Evolutionary conservation across 768 basidiomycete species (phyloP), one percentile per base, ranked within the genome.

Genomic region (Russula vinacea): DNA sequence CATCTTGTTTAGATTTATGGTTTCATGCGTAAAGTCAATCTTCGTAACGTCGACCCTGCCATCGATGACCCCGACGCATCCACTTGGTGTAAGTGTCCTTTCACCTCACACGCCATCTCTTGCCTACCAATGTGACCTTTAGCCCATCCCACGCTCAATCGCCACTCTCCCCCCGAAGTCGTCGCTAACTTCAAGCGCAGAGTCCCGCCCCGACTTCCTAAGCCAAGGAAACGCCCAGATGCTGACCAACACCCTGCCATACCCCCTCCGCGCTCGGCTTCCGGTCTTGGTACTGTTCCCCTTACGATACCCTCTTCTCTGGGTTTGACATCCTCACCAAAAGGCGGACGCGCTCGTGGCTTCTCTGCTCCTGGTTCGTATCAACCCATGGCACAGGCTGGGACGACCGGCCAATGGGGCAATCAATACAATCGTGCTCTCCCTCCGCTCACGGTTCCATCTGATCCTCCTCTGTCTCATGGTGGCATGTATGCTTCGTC

Each of bases 1-100:
- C 58, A 37, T 60, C 70, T 61, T 61, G 32, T 65, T 57, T 65
- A 96, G 94, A 97, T 97, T 77, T 97, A 97, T 80, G 94, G 94
- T 69, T 97, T 94, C 81, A 95, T 95, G 92, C 92, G 94, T 77
- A 95, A 96, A 77, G 91, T 96, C 74, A 95, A 94, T 80, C 82
- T 95, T 70, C 89, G 92, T 74, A 94, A 95, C 78, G 89, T 94
- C 75, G 93, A 95, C 80, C 90, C 91, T 67, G 92, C 90, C 67
- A 94, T 94, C 70, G 90, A 92, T 77, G 94, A 96, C 78, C 93
- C 93, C 67, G 94, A 97, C 78, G 94, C 93, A 16, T 94, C 91
- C 75, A 94, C 93, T 67, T 97, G 94, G 94, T 94, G 93, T 95
- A 80, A 74, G 93, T 39, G 29, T 42, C 26, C 32, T 22, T 58